phyloP scores from a whole-genome alignment of 1,284 basidiomycete species.

The Testicularia cyperi region DNA sequence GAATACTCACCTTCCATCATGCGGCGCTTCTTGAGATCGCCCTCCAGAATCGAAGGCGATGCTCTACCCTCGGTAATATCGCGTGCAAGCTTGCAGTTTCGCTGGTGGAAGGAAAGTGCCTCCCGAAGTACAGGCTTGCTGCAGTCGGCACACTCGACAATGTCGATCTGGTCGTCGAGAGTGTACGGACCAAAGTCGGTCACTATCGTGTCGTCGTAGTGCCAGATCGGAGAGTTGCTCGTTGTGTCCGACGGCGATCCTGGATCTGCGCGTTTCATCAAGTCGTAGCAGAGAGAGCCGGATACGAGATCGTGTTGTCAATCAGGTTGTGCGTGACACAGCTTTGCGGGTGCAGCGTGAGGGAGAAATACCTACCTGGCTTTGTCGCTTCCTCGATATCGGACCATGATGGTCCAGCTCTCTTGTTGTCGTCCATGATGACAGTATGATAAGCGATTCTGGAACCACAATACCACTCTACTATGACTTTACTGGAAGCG shows the following conservation, averaged over 20 bases:
- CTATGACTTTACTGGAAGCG: too few species aligned
- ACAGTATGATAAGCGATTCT: too few species aligned
- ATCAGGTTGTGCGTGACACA: too few species aligned
- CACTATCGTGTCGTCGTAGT: constrained; percentile 51
- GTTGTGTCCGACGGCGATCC: constrained; percentile 15
- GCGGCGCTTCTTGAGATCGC: constrained; percentile 31
- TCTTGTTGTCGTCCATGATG: too few species aligned
- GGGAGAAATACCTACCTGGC: constrained; percentile 19
- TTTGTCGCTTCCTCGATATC: constrained; percentile 39
- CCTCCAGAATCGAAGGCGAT: constrained; percentile 45
- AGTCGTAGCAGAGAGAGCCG: too few species aligned
- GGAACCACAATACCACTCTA: too few species aligned
- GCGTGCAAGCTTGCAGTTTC: constrained; percentile 46
- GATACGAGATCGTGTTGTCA: too few species aligned
- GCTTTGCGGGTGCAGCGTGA: too few species aligned
- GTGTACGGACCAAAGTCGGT: constrained; percentile 54
- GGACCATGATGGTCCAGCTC: constrained; percentile 22
- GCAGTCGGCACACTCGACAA: constrained; percentile 50
- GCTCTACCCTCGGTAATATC: constrained; percentile 45
- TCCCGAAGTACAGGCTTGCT: constrained; percentile 43
- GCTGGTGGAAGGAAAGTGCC: constrained; percentile 41
- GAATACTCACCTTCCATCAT: constrained; percentile 34
- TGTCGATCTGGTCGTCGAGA: constrained; percentile 49
- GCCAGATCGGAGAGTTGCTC: constrained; percentile 38
- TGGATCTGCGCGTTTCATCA: too few species aligned